phyloP scores from a whole-genome alignment of 2,329 filamentous ascomycete genomes.

The Colletotrichum endophyticum region DNA sequence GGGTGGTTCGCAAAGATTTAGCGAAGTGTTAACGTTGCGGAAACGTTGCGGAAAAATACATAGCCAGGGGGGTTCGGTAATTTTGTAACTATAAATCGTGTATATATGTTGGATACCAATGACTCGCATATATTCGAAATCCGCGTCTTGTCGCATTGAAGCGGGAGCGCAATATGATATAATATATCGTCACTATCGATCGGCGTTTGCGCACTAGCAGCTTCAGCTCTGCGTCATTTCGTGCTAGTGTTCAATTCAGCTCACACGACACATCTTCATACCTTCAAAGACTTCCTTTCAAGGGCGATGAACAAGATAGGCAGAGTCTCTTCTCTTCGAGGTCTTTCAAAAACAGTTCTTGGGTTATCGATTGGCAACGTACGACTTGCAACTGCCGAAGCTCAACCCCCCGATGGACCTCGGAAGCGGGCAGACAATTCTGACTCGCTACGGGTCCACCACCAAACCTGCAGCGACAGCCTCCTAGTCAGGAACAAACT shows the following conservation, averaged over 20 bases:
- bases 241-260: not conserved
- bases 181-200: not conserved
- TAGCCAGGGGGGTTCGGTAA: not conserved
- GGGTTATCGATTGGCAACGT: not conserved
- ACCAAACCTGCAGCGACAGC: not conserved
- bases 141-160: not conserved
- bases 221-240: not conserved
- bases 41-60: not conserved
- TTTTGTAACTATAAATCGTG: not conserved
- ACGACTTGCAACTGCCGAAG: not conserved
- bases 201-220: not conserved
- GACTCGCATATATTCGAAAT: not conserved
- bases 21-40: not conserved
- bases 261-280: fast-evolving
- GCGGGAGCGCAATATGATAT: not conserved
- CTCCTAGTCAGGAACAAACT: not conserved
- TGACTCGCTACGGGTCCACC: not conserved
- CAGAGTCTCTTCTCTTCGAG: not conserved
- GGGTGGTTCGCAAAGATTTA: conserved; percentile 46
- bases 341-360: not conserved
- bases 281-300: not conserved
- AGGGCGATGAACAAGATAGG: not conserved
- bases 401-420: not conserved
- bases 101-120: not conserved
- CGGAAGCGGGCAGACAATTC: not conserved